Base-by-base conservation (phyloP, 106 monocot genomes). In the Gastrodia elata region DNA sequence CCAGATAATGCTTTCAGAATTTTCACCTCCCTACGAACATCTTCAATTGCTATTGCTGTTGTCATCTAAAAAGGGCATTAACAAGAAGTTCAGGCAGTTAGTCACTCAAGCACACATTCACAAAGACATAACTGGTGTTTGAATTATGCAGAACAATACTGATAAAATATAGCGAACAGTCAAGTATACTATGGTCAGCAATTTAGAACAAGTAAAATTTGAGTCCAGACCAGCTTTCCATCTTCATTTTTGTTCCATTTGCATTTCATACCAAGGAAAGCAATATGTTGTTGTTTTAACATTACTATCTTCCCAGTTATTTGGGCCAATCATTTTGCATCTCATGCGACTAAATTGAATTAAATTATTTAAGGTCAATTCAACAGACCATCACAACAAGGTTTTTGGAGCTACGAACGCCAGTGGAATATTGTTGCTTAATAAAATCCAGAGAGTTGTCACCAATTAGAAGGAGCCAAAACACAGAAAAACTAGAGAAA, bases 41-140 rank as follows among this genome's bases (percentile, higher is more conserved):
- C 91, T 85, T 91, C 91, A 83, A 91, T 87, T 65, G 91, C 74
- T 85, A 91, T 91, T 75, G 91, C 72, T 74, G 91, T 87, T 74
- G 85, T 85, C 91, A 91, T 91, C 91, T 91, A 71, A 35, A 37
- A 73, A 55, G 46, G 20, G 30, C 0, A 40, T 43, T 33, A 6
- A 42, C 8, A 30, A 32, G 9, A 41, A 35, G 15, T 38, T 40
- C 30, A 74, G 41, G 7, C 30, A 20, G 41, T 25, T 43, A 35
- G 15, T 33, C 44, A 22, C 26, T 57, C 57, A 44, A 2, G 8
- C 11, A 44, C 44, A 7, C 57, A 57, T 57, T 57, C 57, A 57
- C 57, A 35, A 43, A 68, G 42, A 0, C 68, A 68, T 33, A 5
- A 55, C 22, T 70, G 36, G 2, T 59, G 20, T 30, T 78, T 11